Evolutionary conservation across 2,329 filamentous ascomycete genomes (phyloP).

Genomic region (Pseudogymnoascus sp.): DNA sequence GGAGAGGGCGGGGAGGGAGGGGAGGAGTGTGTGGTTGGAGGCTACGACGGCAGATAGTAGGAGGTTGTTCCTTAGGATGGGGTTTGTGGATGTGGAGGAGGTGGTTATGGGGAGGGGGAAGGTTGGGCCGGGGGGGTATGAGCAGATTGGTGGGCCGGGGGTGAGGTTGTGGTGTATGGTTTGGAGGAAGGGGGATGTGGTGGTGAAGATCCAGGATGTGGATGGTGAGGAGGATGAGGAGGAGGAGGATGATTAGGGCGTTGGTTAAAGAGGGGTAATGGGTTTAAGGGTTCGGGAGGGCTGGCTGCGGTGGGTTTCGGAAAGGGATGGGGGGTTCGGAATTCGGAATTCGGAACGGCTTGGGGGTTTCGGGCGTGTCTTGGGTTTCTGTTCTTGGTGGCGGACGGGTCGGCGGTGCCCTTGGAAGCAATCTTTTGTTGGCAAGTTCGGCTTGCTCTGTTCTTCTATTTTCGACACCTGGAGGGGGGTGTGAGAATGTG

Average conservation of each 20-base stretch:
- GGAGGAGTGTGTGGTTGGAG: conserved; percentile 18
- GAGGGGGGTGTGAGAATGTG: not conserved
- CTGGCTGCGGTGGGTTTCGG: not conserved
- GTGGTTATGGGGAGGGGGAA: conserved; percentile 16
- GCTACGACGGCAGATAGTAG: conserved; percentile 13
- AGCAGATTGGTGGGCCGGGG: not conserved
- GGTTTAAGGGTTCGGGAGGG: not conserved
- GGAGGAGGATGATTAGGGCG: not conserved
- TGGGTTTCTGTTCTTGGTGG: not conserved
- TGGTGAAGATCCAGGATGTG: not conserved
- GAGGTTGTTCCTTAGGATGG: conserved; percentile 14
- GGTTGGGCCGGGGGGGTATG: conserved; percentile 3
- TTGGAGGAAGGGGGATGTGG: not conserved
- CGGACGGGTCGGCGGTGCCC: not conserved
- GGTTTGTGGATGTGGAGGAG: conserved; percentile 16
- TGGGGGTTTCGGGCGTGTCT: not conserved
- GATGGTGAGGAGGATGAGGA: not conserved
- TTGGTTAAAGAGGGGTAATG: not conserved
- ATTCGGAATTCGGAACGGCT: not conserved
- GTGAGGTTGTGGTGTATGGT: not conserved
- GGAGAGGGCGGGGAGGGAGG: conserved; percentile 11
- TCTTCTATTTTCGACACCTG: not conserved
- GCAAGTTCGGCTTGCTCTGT: not conserved
- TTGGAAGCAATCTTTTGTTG: not conserved
- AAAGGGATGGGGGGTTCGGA: not conserved